These are phyloP conservation scores for Helicostylum pulchrum DNA, from an alignment of 192 early-diverging fungal species.

Conservation along the genomic window DNA sequence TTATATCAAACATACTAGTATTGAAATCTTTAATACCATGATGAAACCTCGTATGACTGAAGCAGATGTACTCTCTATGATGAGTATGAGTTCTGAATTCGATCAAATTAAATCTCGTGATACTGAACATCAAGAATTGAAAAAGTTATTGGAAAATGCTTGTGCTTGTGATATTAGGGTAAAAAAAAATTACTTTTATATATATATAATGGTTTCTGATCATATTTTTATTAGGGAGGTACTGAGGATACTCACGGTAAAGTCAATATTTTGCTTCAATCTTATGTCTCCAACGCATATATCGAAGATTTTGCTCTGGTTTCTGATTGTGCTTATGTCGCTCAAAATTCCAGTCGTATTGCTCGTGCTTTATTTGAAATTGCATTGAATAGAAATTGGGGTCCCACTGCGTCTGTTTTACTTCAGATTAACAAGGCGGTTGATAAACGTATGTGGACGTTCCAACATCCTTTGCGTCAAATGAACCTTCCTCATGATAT, in stretches of 20 bases:
- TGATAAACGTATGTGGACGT: slow-evolving; percentile 92
- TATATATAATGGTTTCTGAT: neutral
- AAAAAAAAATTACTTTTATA: too few relatives aligned
- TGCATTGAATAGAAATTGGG: slow-evolving; percentile 87
- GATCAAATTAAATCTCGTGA: slow-evolving; percentile 89
- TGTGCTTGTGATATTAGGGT: slow-evolving; percentile 89
- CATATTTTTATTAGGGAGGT: slow-evolving; percentile 56
- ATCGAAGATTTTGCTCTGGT: slow-evolving; percentile 94
- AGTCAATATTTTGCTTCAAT: slow-evolving; percentile 91
- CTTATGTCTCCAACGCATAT: slow-evolving; percentile 70
- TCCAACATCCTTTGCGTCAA: slow-evolving; percentile 94
- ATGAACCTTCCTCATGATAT: slow-evolving; percentile 78
- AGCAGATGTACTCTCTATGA: slow-evolving; percentile 87
- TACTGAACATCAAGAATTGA: slow-evolving; percentile 82
- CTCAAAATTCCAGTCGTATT: slow-evolving; percentile 91
- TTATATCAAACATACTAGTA: slow-evolving; percentile 85
- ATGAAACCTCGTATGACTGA: slow-evolving; percentile 92
- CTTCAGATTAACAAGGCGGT: slow-evolving; percentile 96
- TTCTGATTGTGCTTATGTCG: slow-evolving; percentile 91
- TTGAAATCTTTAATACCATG: slow-evolving; percentile 82
- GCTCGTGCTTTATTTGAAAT: slow-evolving; percentile 95
- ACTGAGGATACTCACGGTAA: slow-evolving; percentile 84
- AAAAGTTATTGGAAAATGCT: slow-evolving; percentile 56
- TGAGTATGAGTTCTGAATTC: slow-evolving; percentile 91
- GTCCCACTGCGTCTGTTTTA: slow-evolving; percentile 78